These are phyloP conservation scores for Capsicum rhomboideum DNA, from an alignment of 257 asterid species.

Conservation along the genomic window DNA sequence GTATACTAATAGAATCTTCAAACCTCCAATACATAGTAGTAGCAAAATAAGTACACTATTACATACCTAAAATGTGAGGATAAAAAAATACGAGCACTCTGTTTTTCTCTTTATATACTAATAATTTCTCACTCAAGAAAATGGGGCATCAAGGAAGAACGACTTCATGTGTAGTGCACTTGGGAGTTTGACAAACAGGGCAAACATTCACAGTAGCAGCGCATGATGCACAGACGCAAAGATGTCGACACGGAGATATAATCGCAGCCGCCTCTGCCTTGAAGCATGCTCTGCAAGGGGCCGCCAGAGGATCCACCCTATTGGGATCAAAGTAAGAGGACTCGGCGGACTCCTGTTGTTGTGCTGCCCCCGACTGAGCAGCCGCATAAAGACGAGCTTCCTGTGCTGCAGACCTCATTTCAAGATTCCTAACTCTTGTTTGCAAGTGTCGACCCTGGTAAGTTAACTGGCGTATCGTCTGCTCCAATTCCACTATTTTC, in stretches of 20 bases:
- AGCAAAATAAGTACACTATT: too few species aligned
- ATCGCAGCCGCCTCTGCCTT: slow-evolving; percentile 26
- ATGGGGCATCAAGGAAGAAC: slow-evolving; percentile 3
- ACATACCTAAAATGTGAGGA: too few species aligned
- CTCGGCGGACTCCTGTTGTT: slow-evolving; percentile 21
- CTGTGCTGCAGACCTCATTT: neutral
- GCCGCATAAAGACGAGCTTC: neutral
- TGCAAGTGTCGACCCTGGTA: slow-evolving; percentile 2
- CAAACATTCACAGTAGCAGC: slow-evolving; percentile 9
- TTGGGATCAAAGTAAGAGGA: slow-evolving; percentile 23
- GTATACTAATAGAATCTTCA: too few species aligned
- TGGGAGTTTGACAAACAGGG: slow-evolving; percentile 28
- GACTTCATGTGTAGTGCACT: slow-evolving; percentile 8
- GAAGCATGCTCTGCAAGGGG: slow-evolving; percentile 24
- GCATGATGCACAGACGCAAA: slow-evolving; percentile 35
- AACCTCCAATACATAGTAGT: too few species aligned
- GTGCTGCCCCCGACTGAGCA: neutral
- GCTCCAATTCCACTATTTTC: neutral
- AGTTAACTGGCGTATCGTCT: neutral
- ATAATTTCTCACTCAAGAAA: neutral
- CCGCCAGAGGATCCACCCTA: slow-evolving; percentile 7
- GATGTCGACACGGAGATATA: slow-evolving; percentile 52
- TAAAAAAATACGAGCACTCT: neutral
- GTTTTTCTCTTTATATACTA: neutral
- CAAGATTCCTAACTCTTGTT: neutral